Base-by-base conservation (phyloP, 179 eudicot species). In the Drosera spatulata region DNA sequence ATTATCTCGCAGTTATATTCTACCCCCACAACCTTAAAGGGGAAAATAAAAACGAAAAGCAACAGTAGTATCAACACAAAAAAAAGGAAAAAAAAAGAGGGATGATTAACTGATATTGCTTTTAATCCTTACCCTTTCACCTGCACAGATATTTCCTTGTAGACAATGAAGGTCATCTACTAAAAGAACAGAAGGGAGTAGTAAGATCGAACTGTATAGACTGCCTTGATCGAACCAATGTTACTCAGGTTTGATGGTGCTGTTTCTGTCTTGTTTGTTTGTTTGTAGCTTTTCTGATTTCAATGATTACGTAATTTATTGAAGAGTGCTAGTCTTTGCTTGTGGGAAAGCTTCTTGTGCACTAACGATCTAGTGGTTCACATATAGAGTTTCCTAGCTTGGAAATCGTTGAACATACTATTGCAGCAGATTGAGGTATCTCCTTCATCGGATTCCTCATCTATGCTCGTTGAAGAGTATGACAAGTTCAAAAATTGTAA, bases 171-270 rank as follows among this genome's bases (percentile, higher is more conserved):
- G 83, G 80, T 41, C 67, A 66, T 63, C 61, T 81, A 58, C 58
- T 86, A 69, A 68, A 68, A 66, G 89, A 86, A 72, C 98, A 91
- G 75, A 76, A 69, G 54, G 98, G 96, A 64, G 74, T 91, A 56
- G 69, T 91, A 96, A 91, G 66, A 22, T 22, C 33, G 33, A 22
- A 22, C 33, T 22, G 33, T 22, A 22, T 22, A 22, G 33, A 22
- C 33, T 91, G 98, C 75, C 96, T 91, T 61, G 98, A 91, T 71
- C 83, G 98, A 61, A 91, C 98, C 57, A 91, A 88, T 79, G 98
- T 91, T 67, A 84, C 96, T 44, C 98, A 91, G 96, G 96, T 91
- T 64, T 69, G 78, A 70, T 60, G 63, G 47, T 42, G 58, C 74
- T 60, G 7, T 47, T 10, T 66, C 55, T 56, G 58, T 50, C 51